A percentile compares a stretch with the other conserved stretches of the same genome.
Conservation (phyloP, 306 rosid species). For the Quercus bicolor region DNA sequence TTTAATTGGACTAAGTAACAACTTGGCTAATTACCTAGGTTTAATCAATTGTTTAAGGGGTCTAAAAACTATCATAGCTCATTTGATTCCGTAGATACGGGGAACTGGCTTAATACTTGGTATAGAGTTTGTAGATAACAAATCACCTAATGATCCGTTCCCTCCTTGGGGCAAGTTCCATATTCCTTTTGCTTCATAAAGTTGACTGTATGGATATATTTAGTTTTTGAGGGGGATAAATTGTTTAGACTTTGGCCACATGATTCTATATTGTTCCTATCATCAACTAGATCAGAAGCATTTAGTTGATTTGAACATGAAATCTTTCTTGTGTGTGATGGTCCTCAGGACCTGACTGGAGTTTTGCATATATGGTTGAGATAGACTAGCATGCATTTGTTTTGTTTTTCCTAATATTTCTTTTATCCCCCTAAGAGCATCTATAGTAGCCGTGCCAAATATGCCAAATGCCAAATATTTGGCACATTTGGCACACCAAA, state of each 20-base stretch:
- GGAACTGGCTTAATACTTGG: slow-evolving; percentile 81
- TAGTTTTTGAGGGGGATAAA: neutral
- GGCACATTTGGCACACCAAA: no score
- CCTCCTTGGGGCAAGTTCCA: slow-evolving; percentile 87
- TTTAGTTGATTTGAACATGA: neutral
- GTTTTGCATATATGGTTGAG: neutral
- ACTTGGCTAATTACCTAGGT: no score
- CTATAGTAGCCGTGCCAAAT: no score
- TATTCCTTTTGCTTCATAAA: slow-evolving; percentile 1
- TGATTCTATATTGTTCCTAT: neutral
- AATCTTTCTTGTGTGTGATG: neutral
- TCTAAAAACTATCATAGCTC: neutral
- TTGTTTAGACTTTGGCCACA: neutral
- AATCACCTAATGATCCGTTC: slow-evolving; percentile 80
- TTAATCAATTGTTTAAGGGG: no score
- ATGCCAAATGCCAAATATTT: no score
- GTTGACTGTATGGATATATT: neutral
- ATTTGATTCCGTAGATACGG: slow-evolving; percentile 62
- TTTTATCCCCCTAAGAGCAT: neutral
- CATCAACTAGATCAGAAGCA: neutral
- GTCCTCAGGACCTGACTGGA: neutral
- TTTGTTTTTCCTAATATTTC: slow-evolving; percentile 6
- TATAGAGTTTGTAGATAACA: slow-evolving; percentile 79
- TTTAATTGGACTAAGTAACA: no score
- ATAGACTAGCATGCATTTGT: neutral